Evolutionary conservation across 169 alveolate genomes (phyloP), one percentile per base, ranked within the genome.

Genomic region (Plasmodium vivax): DNA sequence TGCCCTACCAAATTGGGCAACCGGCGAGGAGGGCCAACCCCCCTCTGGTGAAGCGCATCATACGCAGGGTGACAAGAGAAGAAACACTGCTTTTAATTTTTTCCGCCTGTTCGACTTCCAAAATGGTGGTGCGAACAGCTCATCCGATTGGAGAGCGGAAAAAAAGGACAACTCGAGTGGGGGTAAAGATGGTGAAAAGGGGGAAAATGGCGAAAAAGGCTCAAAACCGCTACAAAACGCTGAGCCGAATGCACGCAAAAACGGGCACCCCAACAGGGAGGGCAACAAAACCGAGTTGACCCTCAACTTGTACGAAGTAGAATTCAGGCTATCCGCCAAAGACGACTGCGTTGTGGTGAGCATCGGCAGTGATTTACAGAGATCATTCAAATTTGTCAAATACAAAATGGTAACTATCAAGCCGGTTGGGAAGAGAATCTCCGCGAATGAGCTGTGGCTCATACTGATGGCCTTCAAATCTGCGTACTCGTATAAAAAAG

Each of bases 251-350:
- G 51, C 58, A 77, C 23, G 34, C 27, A 77, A 68, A 51, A 51
- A 12, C 3, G 14, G 77, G 77, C 1, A 16, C 6, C 77, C 23
- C 23, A 68, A 30, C 19, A 85, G 36, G n/a, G 58, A 34, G 1
- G 58, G 30, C 34, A 16, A 47, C n/a, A n/a, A 51, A 38, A 38
- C 32, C 2, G 74, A 88, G 12, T 4, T 80, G 19, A 58, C 83
- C 12, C 82, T 88, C 14, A 88, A 88, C 73, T 79, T 71, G 51
- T 80, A 88, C 34, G 94, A 88, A 68, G 91, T 88, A n/a, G 94
- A 88, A 16, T 88, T 88, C 83, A 30, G 94, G 80, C 38, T 88
- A 34, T 73, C 85, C 32, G 43, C 34, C 41, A 88, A 88, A 77
- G 83, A 88, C 8, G 90, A 88, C 54, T 79, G 82, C 27, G 83